These are phyloP conservation scores for Musa balbisiana DNA, from an alignment of 202 grass and related monocot genomes.

Conservation along the genomic window DNA sequence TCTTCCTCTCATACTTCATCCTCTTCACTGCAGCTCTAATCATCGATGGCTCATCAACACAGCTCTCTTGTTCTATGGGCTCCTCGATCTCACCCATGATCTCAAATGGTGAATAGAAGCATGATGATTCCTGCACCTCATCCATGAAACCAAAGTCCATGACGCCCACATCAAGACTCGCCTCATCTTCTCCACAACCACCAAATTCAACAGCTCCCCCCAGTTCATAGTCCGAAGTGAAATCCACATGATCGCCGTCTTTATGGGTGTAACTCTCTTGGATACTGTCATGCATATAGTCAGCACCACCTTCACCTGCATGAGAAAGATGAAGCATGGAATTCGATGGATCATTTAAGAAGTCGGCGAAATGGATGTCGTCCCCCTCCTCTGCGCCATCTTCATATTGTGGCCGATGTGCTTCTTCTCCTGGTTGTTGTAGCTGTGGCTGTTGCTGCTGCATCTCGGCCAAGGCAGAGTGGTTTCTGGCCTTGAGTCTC, in stretches of 20 bases:
- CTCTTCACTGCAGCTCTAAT: constrained; percentile 51
- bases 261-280: not conserved
- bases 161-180: not conserved
- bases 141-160: constrained; percentile 5
- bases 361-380: not conserved
- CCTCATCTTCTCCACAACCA: not conserved
- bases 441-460: not conserved
- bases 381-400: not conserved
- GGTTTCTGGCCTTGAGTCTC: constrained; percentile 9
- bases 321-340: not conserved
- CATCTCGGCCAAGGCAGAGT: too few species aligned
- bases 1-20: constrained; percentile 78
- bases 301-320: not conserved
- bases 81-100: constrained; percentile 6
- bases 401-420: not conserved
- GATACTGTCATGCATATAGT: not conserved
- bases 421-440: not conserved
- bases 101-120: constrained; percentile 5
- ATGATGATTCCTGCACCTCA: not conserved
- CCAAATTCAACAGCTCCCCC: not conserved
- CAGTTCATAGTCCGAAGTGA: not conserved
- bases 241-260: constrained; percentile 2
- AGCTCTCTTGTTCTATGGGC: constrained; percentile 23
- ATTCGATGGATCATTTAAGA: not conserved
- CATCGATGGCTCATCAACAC: not conserved